phyloP scores from a whole-genome alignment of 208 protist genomes.

The Leptomonas seymouri region DNA sequence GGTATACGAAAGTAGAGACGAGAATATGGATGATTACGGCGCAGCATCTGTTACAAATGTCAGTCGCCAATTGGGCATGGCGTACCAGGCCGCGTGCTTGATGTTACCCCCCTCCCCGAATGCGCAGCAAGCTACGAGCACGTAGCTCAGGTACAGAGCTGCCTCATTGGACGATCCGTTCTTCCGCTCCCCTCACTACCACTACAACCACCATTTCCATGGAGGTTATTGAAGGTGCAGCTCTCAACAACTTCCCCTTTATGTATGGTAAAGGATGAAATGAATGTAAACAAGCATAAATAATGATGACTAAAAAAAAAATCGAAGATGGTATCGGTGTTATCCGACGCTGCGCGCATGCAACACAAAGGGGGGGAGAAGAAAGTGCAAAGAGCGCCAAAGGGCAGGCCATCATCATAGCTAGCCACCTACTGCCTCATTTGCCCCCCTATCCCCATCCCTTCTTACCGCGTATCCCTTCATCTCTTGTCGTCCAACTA shows the following conservation, averaged over 20 bases:
- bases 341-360: background rate
- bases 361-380: background rate
- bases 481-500: background rate
- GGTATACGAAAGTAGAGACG: background rate
- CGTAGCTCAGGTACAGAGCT: too few relatives aligned
- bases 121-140: too few relatives aligned
- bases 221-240: background rate
- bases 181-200: too few relatives aligned
- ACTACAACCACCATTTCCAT: too few relatives aligned
- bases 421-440: background rate
- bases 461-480: background rate
- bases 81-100: too few relatives aligned
- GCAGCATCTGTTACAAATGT: too few relatives aligned
- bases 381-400: background rate
- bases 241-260: conserved; percentile 1
- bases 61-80: too few relatives aligned
- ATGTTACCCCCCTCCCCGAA: too few relatives aligned
- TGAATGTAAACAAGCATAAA: conserved; percentile 2
- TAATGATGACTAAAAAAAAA: conserved; percentile 3
- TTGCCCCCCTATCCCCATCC: background rate
- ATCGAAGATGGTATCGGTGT: background rate
- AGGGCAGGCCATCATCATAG: background rate
- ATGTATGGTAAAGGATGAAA: conserved; percentile 1
- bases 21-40: background rate
- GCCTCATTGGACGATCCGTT: too few relatives aligned